phyloP scores from a whole-genome alignment of 139 green algal species.

The Pseudopediastrum boryanum region DNA sequence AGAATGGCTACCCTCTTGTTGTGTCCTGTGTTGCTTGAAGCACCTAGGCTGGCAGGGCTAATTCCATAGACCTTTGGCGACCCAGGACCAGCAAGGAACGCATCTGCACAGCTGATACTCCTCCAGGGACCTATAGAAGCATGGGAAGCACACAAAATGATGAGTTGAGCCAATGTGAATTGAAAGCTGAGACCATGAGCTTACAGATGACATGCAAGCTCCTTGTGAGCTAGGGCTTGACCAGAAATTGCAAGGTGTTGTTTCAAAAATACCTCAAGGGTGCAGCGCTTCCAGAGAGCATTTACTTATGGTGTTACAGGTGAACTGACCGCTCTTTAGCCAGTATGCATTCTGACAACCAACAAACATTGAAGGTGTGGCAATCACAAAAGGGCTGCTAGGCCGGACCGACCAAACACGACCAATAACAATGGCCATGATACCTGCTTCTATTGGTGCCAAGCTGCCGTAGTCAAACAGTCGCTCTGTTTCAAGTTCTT shows the following conservation, averaged over 20 bases:
- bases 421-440: background rate
- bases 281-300: too few species aligned
- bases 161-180: background rate
- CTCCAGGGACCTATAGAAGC: slow-evolving; percentile 17
- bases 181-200: too few species aligned
- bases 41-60: background rate
- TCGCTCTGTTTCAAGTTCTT: slow-evolving; percentile 70
- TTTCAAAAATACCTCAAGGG: too few species aligned
- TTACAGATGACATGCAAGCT: too few species aligned
- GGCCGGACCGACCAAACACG: background rate
- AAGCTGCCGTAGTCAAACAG: slow-evolving; percentile 72
- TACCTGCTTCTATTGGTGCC: slow-evolving; percentile 46
- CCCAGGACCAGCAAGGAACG: slow-evolving; percentile 49
- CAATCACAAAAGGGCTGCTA: too few species aligned
- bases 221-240: too few species aligned
- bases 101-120: slow-evolving; percentile 47
- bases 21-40: slow-evolving; percentile 40
- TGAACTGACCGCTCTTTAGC: too few species aligned
- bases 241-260: too few species aligned
- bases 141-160: too few species aligned
- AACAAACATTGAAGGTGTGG: too few species aligned
- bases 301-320: too few species aligned
- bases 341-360: background rate
- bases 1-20: slow-evolving; percentile 58
- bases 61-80: slow-evolving; percentile 33